These are phyloP conservation scores for Suhomyces yuchorum DNA, from an alignment of 1,139 yeast genomes.

Conservation along the genomic window DNA sequence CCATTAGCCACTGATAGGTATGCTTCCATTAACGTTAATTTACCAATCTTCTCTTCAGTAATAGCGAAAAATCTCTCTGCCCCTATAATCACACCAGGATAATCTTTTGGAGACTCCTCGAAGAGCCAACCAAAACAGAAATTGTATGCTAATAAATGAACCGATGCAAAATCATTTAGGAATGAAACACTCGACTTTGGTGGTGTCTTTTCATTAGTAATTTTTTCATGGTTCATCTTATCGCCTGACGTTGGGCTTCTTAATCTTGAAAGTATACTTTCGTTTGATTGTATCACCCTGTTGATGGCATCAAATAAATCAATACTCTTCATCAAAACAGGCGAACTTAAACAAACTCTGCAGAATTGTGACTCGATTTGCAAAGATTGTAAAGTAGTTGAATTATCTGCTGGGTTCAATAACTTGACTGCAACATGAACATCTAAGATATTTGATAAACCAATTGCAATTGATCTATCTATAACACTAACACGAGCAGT, in stretches of 20 bases:
- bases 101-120: slow-evolving; percentile 41
- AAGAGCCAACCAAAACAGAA: slow-evolving; percentile 80
- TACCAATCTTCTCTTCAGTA: slow-evolving; percentile 62
- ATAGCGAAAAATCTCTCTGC: slow-evolving; percentile 70
- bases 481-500: slow-evolving; percentile 41
- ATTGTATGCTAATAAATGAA: slow-evolving; percentile 64
- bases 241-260: background rate
- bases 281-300: background rate
- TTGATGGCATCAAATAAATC: slow-evolving; percentile 14
- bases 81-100: slow-evolving; percentile 75
- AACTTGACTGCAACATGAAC: slow-evolving; percentile 41
- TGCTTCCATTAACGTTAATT: slow-evolving; percentile 63
- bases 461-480: slow-evolving; percentile 40
- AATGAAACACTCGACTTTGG: slow-evolving; percentile 10
- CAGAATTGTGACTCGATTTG: slow-evolving; percentile 62
- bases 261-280: background rate
- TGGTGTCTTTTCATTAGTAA: background rate
- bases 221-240: too few species aligned
- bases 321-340: slow-evolving; percentile 45
- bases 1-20: slow-evolving; percentile 71
- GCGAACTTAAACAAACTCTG: slow-evolving; percentile 59
- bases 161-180: slow-evolving; percentile 41
- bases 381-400: slow-evolving; percentile 38
- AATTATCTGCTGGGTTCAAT: slow-evolving; percentile 28
- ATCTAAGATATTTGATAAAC: slow-evolving; percentile 51